Evolutionary conservation across 2,329 filamentous ascomycete genomes (phyloP).

Genomic region (Alternaria angustiovoidea): DNA sequence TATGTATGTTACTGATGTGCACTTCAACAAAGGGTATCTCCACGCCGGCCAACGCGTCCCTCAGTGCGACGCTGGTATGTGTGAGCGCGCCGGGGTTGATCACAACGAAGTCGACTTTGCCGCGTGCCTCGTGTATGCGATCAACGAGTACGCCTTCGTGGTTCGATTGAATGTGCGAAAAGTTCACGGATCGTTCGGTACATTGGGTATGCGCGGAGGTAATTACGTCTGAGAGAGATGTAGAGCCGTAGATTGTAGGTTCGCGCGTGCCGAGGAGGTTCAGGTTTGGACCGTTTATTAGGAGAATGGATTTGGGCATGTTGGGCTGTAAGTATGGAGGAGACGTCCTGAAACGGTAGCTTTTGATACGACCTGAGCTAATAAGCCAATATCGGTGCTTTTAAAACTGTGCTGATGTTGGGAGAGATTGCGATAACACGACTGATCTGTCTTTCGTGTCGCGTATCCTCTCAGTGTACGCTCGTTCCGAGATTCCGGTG

Average conservation of each 20-base stretch:
- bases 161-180: constrained; percentile 77
- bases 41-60: constrained; percentile 76
- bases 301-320: constrained; percentile 64
- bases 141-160: constrained; percentile 79
- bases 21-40: constrained; percentile 78
- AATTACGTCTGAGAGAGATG: constrained; percentile 71
- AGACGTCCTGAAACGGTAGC: background rate
- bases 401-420: background rate
- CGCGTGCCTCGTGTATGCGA: constrained; percentile 73
- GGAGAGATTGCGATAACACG: background rate
- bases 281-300: constrained; percentile 84
- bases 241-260: constrained; percentile 75
- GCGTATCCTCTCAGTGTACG: background rate
- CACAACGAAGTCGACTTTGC: constrained; percentile 68
- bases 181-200: constrained; percentile 55
- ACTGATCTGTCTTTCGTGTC: background rate
- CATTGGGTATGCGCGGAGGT: constrained; percentile 60
- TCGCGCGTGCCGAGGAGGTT: constrained; percentile 81
- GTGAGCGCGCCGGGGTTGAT: constrained; percentile 81
- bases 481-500: constrained; percentile 14
- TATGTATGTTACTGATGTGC: constrained; percentile 79
- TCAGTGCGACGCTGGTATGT: constrained; percentile 77
- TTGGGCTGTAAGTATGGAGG: background rate
- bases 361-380: background rate
- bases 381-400: background rate